phyloP scores from a whole-genome alignment of 2,329 filamentous ascomycete species.

The Beauveria bassiana region DNA sequence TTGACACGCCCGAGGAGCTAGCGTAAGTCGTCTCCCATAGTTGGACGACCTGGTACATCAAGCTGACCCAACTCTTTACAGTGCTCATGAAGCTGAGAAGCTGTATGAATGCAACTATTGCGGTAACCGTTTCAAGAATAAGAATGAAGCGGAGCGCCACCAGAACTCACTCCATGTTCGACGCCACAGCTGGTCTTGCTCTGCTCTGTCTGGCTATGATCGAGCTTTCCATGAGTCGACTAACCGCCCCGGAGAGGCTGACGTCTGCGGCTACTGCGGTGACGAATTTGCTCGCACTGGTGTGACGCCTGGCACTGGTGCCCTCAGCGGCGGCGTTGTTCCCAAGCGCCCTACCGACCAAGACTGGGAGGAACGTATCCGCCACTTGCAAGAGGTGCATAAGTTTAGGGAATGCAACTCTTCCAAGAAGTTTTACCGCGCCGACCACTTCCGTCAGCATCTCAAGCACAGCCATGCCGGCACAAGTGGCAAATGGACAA shows the following conservation, averaged over 20 bases:
- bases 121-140: conserved; percentile 96
- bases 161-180: conserved; percentile 92
- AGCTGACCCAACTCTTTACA: conserved; percentile 29
- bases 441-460: conserved; percentile 96
- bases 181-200: conserved; percentile 94
- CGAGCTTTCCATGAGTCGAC: conserved; percentile 82
- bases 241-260: conserved; percentile 55
- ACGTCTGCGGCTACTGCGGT: conserved; percentile 92
- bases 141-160: conserved; percentile 94
- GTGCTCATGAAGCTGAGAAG: conserved; percentile 86
- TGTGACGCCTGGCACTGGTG: conserved; percentile 26
- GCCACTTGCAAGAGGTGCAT: conserved; percentile 83
- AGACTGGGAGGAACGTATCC: conserved; percentile 80
- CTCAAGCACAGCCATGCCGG: conserved; percentile 96
- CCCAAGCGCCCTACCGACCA: conserved; percentile 57
- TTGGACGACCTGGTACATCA: background rate
- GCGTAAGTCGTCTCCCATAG: conserved; percentile 49
- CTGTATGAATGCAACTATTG: conserved; percentile 93
- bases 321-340: conserved; percentile 26
- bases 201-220: conserved; percentile 68
- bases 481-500: conserved; percentile 97
- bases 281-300: conserved; percentile 67
- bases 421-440: conserved; percentile 94
- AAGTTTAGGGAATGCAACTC: conserved; percentile 98
- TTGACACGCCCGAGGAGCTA: conserved; percentile 75